Base-by-base conservation (phyloP, 1,284 basidiomycete species). In the Pholiota adiposa region DNA sequence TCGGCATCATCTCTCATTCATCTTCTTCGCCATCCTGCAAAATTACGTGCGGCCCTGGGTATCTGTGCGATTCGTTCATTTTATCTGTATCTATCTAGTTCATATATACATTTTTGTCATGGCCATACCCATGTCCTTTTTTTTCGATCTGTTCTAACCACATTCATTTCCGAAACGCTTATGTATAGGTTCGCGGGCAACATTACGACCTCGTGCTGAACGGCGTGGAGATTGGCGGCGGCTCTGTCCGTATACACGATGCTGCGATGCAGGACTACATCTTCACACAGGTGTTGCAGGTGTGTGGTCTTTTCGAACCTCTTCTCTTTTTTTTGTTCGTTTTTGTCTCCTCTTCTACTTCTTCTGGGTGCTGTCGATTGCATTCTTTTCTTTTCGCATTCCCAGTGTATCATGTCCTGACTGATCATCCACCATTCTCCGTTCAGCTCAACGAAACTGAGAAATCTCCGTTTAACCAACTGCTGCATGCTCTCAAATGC, bases 201-300 rank as follows among this genome's bases (percentile, higher is more conserved):
- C 96, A 98, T 75, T 98, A 98, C 71, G 96, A 98, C 78, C 88
- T 98, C 44, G 95, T 98, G n/a, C 75, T 98, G 61, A 94, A 98
- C 73, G 96, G 96, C 2, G 85, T 90, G 60, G 96, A 98, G 78
- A 92, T 98, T 64, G 96, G 94, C 25, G 96, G 96, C 29, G 96
- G 96, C 11, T 94, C 91, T 31, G 96, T 98, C 59, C 87, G 96
- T 67, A 87, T 98, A 40, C 96, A 98, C 72, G 94, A 97, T 73
- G 85, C 91, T 1, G 73, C 70, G 33, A 87, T 97, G 84, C 96
- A 98, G 71, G 88, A 94, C 63, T 81, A 87, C 69, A 88, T 98
- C 57, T 89, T 98, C 73, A 79, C 80, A 31, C 75, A 92, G 38
- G 79, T 97, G 33, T 80, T 98, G 25, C 83, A 93, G 82, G 94